A percentile compares a stretch with the other conserved stretches of the same genome.
These are phyloP conservation scores for Fusarium guadeloupense DNA, from an alignment of 2,329 filamentous ascomycete genomes.

Conservation along the genomic window DNA sequence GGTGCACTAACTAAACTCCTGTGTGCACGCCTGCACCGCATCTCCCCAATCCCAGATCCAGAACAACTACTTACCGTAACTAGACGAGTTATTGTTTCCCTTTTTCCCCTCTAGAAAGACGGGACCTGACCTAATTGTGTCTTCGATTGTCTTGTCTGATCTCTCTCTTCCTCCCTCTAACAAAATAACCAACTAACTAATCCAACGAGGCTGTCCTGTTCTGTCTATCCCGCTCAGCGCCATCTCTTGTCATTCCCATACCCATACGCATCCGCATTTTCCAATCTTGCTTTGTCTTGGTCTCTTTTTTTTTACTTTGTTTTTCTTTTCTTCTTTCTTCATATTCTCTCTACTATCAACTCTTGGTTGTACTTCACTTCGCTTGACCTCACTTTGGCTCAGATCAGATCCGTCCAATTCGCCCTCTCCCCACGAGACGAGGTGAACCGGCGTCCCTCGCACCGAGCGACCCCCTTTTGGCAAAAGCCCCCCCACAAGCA, in stretches of 20 bases:
- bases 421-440: conserved; percentile 34
- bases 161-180: conserved; percentile 37
- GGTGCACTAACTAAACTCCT: conserved; percentile 30
- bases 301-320: no score
- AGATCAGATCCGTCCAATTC: conserved; percentile 13
- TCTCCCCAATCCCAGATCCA: conserved; percentile 34
- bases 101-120: conserved; percentile 34
- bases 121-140: conserved; percentile 27
- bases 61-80: conserved; percentile 37
- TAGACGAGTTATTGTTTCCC: conserved; percentile 16
- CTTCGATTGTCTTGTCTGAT: conserved; percentile 24
- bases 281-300: conserved; percentile 29
- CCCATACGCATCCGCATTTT: conserved; percentile 35
- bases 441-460: conserved; percentile 44
- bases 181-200: conserved; percentile 17
- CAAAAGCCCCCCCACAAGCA: conserved; percentile 37
- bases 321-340: conserved; percentile 30
- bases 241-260: conserved; percentile 34
- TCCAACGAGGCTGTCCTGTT: conserved; percentile 21
- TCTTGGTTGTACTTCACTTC: neutral
- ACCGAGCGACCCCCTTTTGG: conserved; percentile 46
- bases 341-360: conserved; percentile 29
- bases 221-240: conserved; percentile 25
- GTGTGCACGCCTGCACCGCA: conserved; percentile 35
- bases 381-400: neutral